Conservation (phyloP, 495 filamentous ascomycete species). For the Cercophora samala region DNA sequence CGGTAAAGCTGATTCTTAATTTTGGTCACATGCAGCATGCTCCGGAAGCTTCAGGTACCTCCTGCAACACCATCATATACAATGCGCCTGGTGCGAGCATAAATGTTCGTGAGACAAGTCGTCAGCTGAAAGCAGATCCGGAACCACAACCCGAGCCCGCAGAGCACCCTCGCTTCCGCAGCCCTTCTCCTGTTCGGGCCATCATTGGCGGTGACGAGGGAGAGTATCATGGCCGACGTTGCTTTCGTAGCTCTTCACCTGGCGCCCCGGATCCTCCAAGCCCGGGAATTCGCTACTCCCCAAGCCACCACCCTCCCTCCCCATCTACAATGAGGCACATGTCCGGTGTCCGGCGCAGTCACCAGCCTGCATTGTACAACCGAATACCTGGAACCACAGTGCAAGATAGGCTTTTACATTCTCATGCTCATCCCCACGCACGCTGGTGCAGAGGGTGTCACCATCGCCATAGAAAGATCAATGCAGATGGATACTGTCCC, state of each 20-base stretch:
- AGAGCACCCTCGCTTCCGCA: background rate
- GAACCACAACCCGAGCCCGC: background rate
- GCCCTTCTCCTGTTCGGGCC: background rate
- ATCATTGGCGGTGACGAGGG: background rate
- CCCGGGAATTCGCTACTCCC: background rate
- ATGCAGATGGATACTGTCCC: slow-evolving; percentile 1
- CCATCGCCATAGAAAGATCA: background rate
- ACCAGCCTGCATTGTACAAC: background rate
- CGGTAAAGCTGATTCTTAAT: slow-evolving; percentile 6
- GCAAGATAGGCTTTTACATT: background rate
- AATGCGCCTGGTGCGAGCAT: background rate
- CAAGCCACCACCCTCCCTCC: no score
- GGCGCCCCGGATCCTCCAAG: background rate
- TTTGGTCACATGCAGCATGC: background rate
- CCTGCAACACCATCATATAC: background rate
- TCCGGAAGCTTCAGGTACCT: background rate
- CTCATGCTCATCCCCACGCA: background rate
- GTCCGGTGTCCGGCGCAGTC: background rate
- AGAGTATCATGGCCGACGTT: background rate
- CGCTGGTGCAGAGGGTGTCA: slow-evolving; percentile 9
- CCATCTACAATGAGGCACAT: background rate
- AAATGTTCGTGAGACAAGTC: background rate
- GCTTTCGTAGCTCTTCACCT: background rate
- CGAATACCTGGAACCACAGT: background rate
- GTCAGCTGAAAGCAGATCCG: background rate